phyloP scores from a whole-genome alignment of 2,329 filamentous ascomycete genomes.

The Torrubiellomyces zombiae region DNA sequence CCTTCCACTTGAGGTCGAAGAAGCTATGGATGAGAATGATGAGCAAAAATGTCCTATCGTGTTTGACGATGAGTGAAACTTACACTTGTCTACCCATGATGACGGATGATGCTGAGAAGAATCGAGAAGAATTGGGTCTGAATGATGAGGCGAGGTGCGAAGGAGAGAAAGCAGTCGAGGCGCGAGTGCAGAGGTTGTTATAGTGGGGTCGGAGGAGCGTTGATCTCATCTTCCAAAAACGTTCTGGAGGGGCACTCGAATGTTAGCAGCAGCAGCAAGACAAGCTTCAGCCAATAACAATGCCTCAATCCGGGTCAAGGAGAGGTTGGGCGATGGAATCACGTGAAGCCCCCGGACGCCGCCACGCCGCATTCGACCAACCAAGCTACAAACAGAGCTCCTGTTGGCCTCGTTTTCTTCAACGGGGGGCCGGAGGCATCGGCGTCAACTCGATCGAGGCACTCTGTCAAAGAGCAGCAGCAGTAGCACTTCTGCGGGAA shows the following conservation, averaged over 20 bases:
- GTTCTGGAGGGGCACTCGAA: slow-evolving; percentile 24
- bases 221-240: slow-evolving; percentile 26
- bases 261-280: slow-evolving; percentile 16
- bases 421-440: no score
- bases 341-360: no score
- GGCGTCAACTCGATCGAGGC: no score
- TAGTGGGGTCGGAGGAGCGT: slow-evolving; percentile 28
- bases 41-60: not conserved
- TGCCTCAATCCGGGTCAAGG: slow-evolving; percentile 3
- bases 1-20: slow-evolving; percentile 61
- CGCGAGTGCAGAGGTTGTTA: slow-evolving; percentile 23
- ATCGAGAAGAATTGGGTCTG: slow-evolving; percentile 22
- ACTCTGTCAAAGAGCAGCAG: no score
- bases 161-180: slow-evolving; percentile 23
- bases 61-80: slow-evolving; percentile 13
- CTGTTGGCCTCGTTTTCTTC: no score
- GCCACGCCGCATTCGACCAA: no score
- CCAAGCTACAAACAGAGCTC: no score
- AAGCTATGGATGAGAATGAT: slow-evolving; percentile 25
- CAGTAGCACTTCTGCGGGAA: no score
- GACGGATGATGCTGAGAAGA: slow-evolving; percentile 39
- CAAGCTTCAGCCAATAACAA: slow-evolving; percentile 12
- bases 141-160: slow-evolving; percentile 23
- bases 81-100: slow-evolving; percentile 60
- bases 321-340: no score